Base-by-base conservation (phyloP, 495 filamentous ascomycete genomes). In the Pyrenula massariospora region DNA sequence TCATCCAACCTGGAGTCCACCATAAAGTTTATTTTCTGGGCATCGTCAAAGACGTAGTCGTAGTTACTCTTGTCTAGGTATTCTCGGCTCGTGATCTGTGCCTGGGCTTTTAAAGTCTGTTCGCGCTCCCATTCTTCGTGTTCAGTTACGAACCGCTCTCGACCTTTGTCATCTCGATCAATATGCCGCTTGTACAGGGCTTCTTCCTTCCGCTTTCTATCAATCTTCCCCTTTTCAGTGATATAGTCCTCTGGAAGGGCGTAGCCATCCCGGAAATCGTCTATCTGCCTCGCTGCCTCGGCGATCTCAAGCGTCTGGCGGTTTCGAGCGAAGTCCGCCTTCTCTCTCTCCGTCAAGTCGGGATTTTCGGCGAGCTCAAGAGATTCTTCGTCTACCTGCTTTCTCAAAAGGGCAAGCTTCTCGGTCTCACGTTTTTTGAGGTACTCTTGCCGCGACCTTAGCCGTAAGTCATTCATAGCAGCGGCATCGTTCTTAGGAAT, bases 101-200 rank as follows among this genome's bases (percentile, higher is more conserved):
- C 84, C 62, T 91, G 90, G 1, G 89, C 93, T 68, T 94, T 94
- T 60, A 86, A 80, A 3, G 86, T 84, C 67, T 97, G 93, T 67
- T 96, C 91, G 50, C 83, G 68, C 68, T 98, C 93, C 91, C 91
- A 97, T 66, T 96, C 89, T 57, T 97, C 89, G 60, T 95, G 89
- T 67, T 98, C 93, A 0, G 93, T 96, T 53, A 96, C 77, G 62
- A 88, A 95, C 60, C 85, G 83, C 68, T 97, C 93, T 62, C 92
- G 84, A 23, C 91, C 91, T 51, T 84, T 80, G 60, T 95, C 88
- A 53, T 95, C 91, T 51, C 82, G 81, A 56, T 96, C 91, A 12
- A 96, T 87, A 63, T 96, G 91, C 21, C 92, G 86, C 63, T 87
- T 87, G 71, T 94, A 93, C 25, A 96, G 80, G 10, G 88, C 90